Evolutionary conservation across 805 yeast species (phyloP), one percentile per base, ranked within the genome.

Genomic region (Yarrowia sp.): DNA sequence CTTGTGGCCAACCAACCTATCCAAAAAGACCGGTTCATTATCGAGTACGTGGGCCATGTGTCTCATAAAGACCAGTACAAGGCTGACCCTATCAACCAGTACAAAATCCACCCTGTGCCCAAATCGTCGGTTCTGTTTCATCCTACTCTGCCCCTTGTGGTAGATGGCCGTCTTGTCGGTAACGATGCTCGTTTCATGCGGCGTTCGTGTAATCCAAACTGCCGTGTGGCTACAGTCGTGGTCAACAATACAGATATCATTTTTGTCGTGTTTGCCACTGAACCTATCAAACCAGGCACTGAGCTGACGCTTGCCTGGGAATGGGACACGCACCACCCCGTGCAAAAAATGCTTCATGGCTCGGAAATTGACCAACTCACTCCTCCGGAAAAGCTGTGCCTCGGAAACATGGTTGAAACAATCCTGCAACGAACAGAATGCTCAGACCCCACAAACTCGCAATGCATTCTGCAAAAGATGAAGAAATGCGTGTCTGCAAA

Each of bases 301-400:
- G 98, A 93, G 74, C 77, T 94, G 20, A 83, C 93, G 0, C 76
- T 92, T 10, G 85, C 87, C 1, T 94, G 98, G 98, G 91, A 88
- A 69, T 94, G 97, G 97, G 97, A 92, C 74, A 74, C 77, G 3
- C 70, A 79, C 17, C 97, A 92, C 75, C 97, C 98, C 1, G 89
- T 92, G 44, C 78, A 80, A 66, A 82, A 82, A 70, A 77, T 89
- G 67, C 80, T 84, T 33, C 76, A 79, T 33, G 79, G 83, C n/a
- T 76, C 79, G 36, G 70, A 77, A 73, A 73, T 78, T n/a, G 75
- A 70, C 19, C 69, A 70, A 71, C 69, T 69, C 44, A 44, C 70
- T 20, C 60, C 63, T n/a, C 72, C 43, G 10, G 76, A 75, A 36
- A 61, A 70, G 24, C 53, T 40, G 40, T 69, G 68, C 53, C 55